phyloP scores from a whole-genome alignment of 192 early-diverging fungal genomes.

The Funneliformis geosporum region DNA sequence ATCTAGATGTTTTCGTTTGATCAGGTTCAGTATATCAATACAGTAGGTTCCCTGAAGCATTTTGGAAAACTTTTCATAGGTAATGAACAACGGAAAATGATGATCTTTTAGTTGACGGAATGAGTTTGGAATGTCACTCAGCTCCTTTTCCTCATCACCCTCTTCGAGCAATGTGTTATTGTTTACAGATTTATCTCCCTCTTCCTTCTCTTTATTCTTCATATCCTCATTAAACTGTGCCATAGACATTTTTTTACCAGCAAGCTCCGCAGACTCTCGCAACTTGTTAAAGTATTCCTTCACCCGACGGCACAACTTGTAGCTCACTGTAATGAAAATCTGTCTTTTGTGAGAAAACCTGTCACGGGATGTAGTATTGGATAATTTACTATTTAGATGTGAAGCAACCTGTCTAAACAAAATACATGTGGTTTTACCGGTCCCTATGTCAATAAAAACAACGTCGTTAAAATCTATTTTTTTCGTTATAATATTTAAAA shows the following conservation, averaged over 20 bases:
- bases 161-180: neutral
- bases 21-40: slow-evolving; percentile 18
- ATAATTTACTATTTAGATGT: neutral
- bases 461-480: neutral
- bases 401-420: slow-evolving; percentile 11
- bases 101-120: slow-evolving; percentile 14
- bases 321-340: slow-evolving; percentile 22
- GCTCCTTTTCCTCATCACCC: neutral
- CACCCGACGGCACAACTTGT: neutral
- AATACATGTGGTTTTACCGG: slow-evolving; percentile 20
- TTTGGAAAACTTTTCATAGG: slow-evolving; percentile 9
- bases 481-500: neutral
- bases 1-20: neutral
- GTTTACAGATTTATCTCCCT: neutral
- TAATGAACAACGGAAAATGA: slow-evolving; percentile 25
- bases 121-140: slow-evolving; percentile 18
- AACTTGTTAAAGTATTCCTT: slow-evolving; percentile 10
- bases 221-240: slow-evolving; percentile 9
- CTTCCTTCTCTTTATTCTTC: neutral
- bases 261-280: neutral
- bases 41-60: slow-evolving; percentile 17
- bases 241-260: slow-evolving; percentile 7
- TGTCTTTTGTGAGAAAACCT: slow-evolving; percentile 21
- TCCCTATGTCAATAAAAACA: slow-evolving; percentile 13
- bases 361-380: neutral